Base-by-base conservation (phyloP, 2,329 filamentous ascomycete genomes). In the Neofusicoccum sp. region DNA sequence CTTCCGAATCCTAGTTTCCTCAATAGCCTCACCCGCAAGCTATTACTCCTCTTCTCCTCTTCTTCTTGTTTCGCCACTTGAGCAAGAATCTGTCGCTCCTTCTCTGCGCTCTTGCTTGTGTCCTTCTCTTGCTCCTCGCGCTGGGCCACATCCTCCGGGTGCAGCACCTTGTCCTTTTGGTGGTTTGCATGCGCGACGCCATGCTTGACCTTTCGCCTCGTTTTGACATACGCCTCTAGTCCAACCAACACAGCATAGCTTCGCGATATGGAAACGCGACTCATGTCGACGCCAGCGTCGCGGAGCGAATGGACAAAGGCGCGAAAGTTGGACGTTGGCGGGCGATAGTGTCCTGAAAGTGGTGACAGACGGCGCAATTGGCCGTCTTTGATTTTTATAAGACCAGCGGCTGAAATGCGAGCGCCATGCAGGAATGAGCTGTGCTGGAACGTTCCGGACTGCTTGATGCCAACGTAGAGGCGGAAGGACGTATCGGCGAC, bases 401-500 rank as follows among this genome's bases (percentile, higher is more conserved):
- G 79, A 0, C 93, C 93, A 3, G 93, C 93, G 0, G 92, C 88
- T 0, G 87, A 86, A 57, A 96, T 92, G 11, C 92, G 86, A 8
- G 87, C 84, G 26, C 92, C 93, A 63, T 93, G 89, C 1, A 96
- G 80, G 69, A 97, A 96, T 0, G 90, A 95, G 11, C 89, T 93
- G 74, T 96, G 93, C 69, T 96, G 93, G 69, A 97, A 97, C 4
- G 89, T 86, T 9, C 93, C 93, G 3, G 87, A 89, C 72, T 90
- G 86, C 70, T 97, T 96, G 78, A 96, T 95, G 49, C 92, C 92
- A 34, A 96, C 86, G 72, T 96, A 96, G 0, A 96, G 80, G 0
- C 90, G 86, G 72, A 93, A 95, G 1, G 85, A 88, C 1, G 90
- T 93, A 74, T 96, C 92, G 26, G 89, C 89, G 6, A 93, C 73